Conservation (phyloP, 345 rosid species). For the Brassica rapa region DNA sequence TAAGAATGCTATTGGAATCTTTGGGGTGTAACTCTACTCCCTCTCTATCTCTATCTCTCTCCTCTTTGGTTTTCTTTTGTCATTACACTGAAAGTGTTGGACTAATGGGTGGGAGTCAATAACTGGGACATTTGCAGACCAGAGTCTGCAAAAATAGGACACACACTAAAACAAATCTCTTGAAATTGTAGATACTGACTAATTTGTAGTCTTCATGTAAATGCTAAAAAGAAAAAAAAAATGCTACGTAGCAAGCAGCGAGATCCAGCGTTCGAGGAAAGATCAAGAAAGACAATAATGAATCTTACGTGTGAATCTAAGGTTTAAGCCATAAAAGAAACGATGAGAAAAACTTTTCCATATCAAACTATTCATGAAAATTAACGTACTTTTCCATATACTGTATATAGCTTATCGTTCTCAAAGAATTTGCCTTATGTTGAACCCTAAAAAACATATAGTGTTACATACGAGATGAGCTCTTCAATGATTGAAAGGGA, state of each 20-base stretch:
- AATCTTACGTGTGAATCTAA: too few species aligned
- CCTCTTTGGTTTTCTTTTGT: background rate
- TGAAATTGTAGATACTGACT: background rate
- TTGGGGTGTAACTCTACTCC: conserved; percentile 12
- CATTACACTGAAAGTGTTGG: background rate
- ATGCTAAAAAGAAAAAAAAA: too few species aligned
- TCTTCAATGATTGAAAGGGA: background rate
- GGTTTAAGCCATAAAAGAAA: too few species aligned
- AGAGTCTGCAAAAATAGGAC: background rate
- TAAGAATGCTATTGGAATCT: conserved; percentile 17
- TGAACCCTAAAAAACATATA: background rate
- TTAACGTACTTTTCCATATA: too few species aligned
- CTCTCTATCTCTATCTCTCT: background rate
- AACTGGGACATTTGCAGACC: background rate
- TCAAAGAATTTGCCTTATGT: background rate
- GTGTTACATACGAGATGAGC: background rate
- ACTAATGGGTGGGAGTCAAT: too few species aligned
- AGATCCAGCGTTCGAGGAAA: background rate
- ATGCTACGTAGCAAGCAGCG: background rate
- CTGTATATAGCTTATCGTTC: background rate
- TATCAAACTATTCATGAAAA: background rate
- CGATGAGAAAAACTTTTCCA: background rate
- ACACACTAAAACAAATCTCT: background rate
- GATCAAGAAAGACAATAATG: too few species aligned
- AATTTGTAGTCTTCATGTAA: background rate